A percentile compares a stretch with the other conserved stretches of the same genome.
These are phyloP conservation scores for Penicillium tannophilum DNA, from an alignment of 495 filamentous ascomycete species.

Conservation along the genomic window DNA sequence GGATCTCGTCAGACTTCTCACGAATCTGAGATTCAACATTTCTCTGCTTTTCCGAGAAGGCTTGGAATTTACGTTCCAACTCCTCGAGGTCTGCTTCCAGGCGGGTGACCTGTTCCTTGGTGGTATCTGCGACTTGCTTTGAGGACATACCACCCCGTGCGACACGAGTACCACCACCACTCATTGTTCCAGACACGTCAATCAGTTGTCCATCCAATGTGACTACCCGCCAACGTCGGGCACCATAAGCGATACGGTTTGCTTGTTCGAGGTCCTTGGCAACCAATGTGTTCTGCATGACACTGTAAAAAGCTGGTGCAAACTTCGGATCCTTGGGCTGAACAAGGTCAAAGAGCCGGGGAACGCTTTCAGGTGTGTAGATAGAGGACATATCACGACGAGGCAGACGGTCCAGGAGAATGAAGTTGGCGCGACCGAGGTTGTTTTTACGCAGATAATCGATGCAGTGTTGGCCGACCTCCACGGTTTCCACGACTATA, in stretches of 20 bases:
- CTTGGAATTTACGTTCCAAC: conserved; percentile 75
- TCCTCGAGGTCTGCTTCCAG: conserved; percentile 84
- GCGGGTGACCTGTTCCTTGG: conserved; percentile 83
- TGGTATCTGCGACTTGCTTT: conserved; percentile 81
- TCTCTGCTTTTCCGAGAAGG: conserved; percentile 77
- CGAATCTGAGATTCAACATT: conserved; percentile 73
- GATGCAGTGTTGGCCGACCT: conserved; percentile 95
- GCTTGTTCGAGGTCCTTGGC: conserved; percentile 91
- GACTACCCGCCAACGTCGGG: conserved; percentile 90
- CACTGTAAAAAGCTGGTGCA: conserved; percentile 89
- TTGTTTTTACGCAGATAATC: conserved; percentile 97
- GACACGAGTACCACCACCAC: conserved; percentile 86
- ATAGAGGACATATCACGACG: conserved; percentile 73
- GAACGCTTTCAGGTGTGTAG: conserved; percentile 87
- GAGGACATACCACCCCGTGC: conserved; percentile 93
- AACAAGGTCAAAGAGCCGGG: conserved; percentile 89
- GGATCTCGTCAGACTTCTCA: conserved; percentile 77
- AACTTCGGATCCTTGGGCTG: conserved; percentile 86
- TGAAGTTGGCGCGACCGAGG: conserved; percentile 95
- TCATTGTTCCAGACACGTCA: conserved; percentile 97
- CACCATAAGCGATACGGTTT: conserved; percentile 94
- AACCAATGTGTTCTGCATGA: conserved; percentile 90
- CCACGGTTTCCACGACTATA: conserved; percentile 92
- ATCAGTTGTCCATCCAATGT: conserved; percentile 94
- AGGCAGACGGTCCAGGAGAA: conserved; percentile 85